Evolutionary conservation across 306 rosid genomes (phyloP), one percentile per base, ranked within the genome.

Genomic region (Quercus parvula): DNA sequence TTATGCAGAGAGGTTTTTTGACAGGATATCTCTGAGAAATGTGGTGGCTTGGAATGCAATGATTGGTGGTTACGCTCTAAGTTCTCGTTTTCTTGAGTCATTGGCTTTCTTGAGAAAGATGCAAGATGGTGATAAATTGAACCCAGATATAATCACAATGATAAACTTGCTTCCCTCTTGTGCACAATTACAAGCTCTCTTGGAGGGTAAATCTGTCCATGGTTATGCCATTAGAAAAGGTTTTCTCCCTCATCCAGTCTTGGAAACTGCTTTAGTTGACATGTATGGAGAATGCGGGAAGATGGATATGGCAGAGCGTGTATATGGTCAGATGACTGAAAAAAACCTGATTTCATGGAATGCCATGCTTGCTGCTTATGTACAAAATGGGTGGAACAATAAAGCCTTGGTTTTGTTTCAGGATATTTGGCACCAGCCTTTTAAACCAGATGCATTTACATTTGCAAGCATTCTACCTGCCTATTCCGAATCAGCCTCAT

Each of bases 11-110:
- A 81, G 85, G 67, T 73, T 85, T 84, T 87, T 91, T 56, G 73
- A 75, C 61, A 74, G 69, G 76, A 76, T 88, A 28, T 64, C 79
- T 74, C 41, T n/a, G 2, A 85, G 66, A 78, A 87, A 75, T 75
- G 44, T 84, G 67, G 88, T 82, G 78, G 87, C 80, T 78, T 91
- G 94, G 92, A 91, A 88, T 71, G 88, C 85, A 33, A 87, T 91
- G 87, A 85, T 91, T 20, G 78, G 83, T 25, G 90, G 86, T 6
- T 91, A 84, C 75, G 76, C 79, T 8, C 73, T 38, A 54, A 82
- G 87, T 78, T 76, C 55, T 15, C 54, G 1, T 49, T 82, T 79
- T 1, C 17, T 69, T 9, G 44, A 69, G 57, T 75, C 91, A 22
- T 82, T 82, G 75, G 54, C 66, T 78, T 81, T 86, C 79, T 84